Base-by-base conservation (phyloP, 2,329 filamentous ascomycete species). In the Xylariaceae sp. region DNA sequence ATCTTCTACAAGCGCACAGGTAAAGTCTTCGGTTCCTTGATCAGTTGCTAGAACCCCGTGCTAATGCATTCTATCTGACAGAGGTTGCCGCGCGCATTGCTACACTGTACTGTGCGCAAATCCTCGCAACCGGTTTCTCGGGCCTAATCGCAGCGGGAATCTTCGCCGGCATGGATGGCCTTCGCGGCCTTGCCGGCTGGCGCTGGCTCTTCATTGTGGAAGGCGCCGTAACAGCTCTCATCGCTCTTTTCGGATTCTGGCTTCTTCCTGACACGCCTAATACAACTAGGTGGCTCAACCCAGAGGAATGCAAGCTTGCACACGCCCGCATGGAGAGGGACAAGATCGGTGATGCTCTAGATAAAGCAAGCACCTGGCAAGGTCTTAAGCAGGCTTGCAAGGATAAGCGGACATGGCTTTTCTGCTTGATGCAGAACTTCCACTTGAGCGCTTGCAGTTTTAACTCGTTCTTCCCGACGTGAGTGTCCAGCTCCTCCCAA, bases 241-340 rank as follows among this genome's bases (percentile, higher is more conserved):
- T 88, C n/a, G 87, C 85, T 1, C 62, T 87, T 3, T 70, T 76
- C 1, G 83, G 80, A 4, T 88, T 85, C 73, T 89, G 83, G 81
- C 57, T 79, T 26, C 75, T 78, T 16, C 77, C 74, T 7, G 72
- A 73, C 59, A 74, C 70, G 49, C 74, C 69, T 7, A 68, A 75
- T 26, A 74, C 75, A 21, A 77, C 77, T 0, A 67, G 69, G 7
- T 80, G 80, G 68, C 73, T 82, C 44, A 77, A 67, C 1, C 70
- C 71, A 1, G 75, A 78, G 19, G 79, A 84, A 64, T 74, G 75
- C 32, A 72, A 79, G 40, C 70, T 82, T 4, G 78, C 79, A 1
- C 75, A 79, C 54, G 67, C 67, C 20, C 75, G 80, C 41, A 79
- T 80, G 70, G 76, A 78, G 47, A 73, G 75, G 47, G 81, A 85